phyloP scores from a whole-genome alignment of 2,329 filamentous ascomycete genomes.

The Cercospora janseana region DNA sequence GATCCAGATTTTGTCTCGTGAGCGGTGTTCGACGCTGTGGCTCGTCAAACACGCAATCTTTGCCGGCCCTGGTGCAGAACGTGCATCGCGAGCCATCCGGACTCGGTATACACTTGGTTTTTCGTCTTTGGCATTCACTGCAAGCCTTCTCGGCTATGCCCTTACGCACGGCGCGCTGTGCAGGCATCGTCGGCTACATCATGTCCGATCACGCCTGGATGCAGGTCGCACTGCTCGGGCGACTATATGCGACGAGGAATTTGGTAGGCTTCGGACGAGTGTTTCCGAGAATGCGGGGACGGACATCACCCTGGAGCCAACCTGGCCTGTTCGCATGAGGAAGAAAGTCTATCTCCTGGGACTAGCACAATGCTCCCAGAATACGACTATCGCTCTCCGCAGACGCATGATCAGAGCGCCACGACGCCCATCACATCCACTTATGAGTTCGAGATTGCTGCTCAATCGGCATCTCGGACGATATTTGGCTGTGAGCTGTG shows the following conservation, averaged over 20 bases:
- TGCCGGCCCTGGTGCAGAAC: constrained; percentile 36
- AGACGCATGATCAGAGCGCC: no score
- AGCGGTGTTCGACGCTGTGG: constrained; percentile 39
- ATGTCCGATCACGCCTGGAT: not conserved
- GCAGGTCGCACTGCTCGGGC: not conserved
- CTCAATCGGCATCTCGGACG: no score
- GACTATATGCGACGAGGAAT: not conserved
- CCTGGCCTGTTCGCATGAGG: no score
- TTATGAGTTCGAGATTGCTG: no score
- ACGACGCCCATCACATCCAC: no score
- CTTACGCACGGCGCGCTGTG: constrained; percentile 5
- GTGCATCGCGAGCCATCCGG: constrained; percentile 39
- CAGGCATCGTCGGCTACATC: constrained; percentile 9
- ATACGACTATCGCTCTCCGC: no score
- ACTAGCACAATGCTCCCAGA: no score
- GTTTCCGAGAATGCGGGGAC: no score
- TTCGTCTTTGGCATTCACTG: constrained; percentile 30
- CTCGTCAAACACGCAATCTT: constrained; percentile 38
- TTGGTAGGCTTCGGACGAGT: no score
- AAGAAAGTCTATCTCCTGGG: no score
- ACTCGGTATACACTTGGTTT: constrained; percentile 27
- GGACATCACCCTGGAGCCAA: no score
- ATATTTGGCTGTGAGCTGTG: no score
- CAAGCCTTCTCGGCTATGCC: constrained; percentile 24
- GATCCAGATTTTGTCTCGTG: constrained; percentile 41